Conservation (phyloP, 768 basidiomycete genomes). For the Kwoniella mangroviensis region DNA sequence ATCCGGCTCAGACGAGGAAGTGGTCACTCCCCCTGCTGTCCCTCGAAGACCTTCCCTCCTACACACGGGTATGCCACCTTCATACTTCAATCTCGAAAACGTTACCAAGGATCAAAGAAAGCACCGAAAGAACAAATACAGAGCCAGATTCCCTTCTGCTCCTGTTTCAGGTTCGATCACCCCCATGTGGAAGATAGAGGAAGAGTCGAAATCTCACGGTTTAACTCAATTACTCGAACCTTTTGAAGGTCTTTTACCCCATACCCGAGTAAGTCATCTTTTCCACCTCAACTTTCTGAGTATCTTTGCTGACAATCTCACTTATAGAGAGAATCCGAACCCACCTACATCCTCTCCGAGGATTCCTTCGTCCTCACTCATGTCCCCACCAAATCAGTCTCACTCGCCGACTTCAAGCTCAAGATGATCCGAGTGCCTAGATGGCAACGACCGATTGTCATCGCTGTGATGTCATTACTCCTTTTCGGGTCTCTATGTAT, state of each 20-base stretch:
- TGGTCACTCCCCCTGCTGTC: slow-evolving; percentile 20
- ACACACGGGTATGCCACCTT: slow-evolving; percentile 16
- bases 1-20: slow-evolving; percentile 57
- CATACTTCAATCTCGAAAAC: slow-evolving; percentile 23
- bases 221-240: slow-evolving; percentile 22
- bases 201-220: slow-evolving; percentile 20
- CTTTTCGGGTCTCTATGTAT: slow-evolving; percentile 35
- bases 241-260: slow-evolving; percentile 24
- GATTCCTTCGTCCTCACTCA: slow-evolving; percentile 34
- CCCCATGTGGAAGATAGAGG: slow-evolving; percentile 33
- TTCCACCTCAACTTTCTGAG: neutral
- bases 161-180: slow-evolving; percentile 30
- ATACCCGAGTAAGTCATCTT: slow-evolving; percentile 7
- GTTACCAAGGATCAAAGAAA: slow-evolving; percentile 19
- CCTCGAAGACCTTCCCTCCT: slow-evolving; percentile 21
- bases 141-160: slow-evolving; percentile 73
- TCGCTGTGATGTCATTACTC: slow-evolving; percentile 28
- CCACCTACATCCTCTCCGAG: slow-evolving; percentile 30
- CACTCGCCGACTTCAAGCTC: slow-evolving; percentile 26
- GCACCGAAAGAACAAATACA: slow-evolving; percentile 28
- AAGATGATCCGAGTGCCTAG: slow-evolving; percentile 25
- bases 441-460: slow-evolving; percentile 33
- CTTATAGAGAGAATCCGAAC: slow-evolving; percentile 21
- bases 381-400: slow-evolving; percentile 31
- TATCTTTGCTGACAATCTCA: neutral